Conservation (phyloP, 202 grass and related monocot genomes). For the Schoenoplectus triqueter region DNA sequence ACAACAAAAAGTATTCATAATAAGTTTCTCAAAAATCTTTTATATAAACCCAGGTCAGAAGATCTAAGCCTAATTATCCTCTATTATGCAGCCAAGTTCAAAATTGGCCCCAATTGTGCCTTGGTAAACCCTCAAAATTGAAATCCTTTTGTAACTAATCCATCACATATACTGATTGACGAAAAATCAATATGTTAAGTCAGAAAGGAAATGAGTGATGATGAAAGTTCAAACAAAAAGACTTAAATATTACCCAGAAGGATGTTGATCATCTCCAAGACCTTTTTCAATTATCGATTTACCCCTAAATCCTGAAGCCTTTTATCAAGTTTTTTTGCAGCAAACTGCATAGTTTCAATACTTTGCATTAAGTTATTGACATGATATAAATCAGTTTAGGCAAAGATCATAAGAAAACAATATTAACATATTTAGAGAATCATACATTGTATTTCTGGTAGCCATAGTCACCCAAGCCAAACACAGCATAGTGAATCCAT, state of each 20-base stretch:
- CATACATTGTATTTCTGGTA: conserved; percentile 94
- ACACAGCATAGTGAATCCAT: conserved; percentile 67
- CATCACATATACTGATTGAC: background rate
- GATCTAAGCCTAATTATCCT: background rate
- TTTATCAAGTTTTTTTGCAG: conserved; percentile 87
- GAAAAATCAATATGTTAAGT: background rate
- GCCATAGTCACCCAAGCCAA: conserved; percentile 90
- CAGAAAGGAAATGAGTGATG: background rate
- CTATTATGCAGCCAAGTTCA: conserved; percentile 3
- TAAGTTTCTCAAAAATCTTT: background rate
- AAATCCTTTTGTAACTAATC: background rate
- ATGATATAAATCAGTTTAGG: background rate
- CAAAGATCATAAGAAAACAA: background rate
- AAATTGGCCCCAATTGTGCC: background rate
- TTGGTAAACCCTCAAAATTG: background rate
- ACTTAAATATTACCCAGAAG: conserved; percentile 71
- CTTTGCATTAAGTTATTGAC: conserved; percentile 20
- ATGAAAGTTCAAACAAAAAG: background rate
- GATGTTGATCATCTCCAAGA: conserved; percentile 86
- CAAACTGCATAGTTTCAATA: conserved; percentile 61
- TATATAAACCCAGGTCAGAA: background rate
- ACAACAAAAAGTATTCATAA: background rate
- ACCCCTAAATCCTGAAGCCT: conserved; percentile 75
- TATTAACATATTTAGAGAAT: conserved; percentile 17
- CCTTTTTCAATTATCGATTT: conserved; percentile 70